Evolutionary conservation across 1,284 basidiomycete species (phyloP), one percentile per base, ranked within the genome.

Genomic region (Sparassis latifolia): DNA sequence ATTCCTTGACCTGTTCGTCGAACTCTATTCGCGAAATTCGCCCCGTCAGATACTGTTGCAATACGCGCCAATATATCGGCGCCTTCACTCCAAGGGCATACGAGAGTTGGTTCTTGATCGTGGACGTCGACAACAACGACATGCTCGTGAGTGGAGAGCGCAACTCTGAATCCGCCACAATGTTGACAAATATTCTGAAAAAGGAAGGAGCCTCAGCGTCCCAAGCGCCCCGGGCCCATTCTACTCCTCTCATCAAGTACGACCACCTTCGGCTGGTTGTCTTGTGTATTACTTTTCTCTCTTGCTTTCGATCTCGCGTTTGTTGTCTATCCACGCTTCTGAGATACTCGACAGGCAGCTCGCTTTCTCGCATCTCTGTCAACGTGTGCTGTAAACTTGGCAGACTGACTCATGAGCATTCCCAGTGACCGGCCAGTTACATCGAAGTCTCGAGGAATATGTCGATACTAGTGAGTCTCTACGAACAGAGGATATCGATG

Each of bases 101-200:
- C 29, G 72, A 76, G 32, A 90, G 73, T 64, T 89, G 84, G 29
- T 70, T 69, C 65, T 88, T 86, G 60, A 88, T 79, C 3, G 77
- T 83, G n/a, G 80, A 73, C 10, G 86, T 88, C n/a, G 84, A 85
- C 33, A 82, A 80, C 49, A 88, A 70, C 39, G 86, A 88, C 85
- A 88, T 88, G 53, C 51, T 29, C 7, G 9, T 12, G 7, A 35
- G 32, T 10, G 33, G 10, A 32, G 10, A 29, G 12, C n/a, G 9
- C 35, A 39, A 35, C 27, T 42, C 30, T 33, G 33, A 32, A 9
- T 20, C 40, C 27, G 20, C 37, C 37, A 31, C 28, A 29, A 38
- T 54, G 46, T 40, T 47, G 35, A 46, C 45, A 27, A 48, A 48
- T 35, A 28, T 35, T n/a, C 33, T 28, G 29, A 27, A 38, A 35